Percentiles rank a stretch among this genome's conserved stretches.
Evolutionary conservation across 2,329 filamentous ascomycete genomes (phyloP).

Genomic region (Penicillium vulpinum): DNA sequence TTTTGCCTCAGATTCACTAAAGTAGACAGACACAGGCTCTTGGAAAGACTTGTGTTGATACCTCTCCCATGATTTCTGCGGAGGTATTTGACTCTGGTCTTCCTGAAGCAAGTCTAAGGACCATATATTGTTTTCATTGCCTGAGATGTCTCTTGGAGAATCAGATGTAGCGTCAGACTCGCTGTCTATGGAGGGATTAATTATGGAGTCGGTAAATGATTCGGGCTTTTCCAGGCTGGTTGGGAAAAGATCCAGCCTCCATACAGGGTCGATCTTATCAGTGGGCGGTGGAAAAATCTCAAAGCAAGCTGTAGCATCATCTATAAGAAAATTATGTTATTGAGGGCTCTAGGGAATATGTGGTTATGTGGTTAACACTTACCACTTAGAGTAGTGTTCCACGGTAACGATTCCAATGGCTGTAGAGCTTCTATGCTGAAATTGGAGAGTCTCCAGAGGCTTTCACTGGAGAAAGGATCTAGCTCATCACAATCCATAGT

Average conservation of each 20-base stretch:
- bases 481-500: conserved; percentile 30
- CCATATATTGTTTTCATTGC: conserved; percentile 38
- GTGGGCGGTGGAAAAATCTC: conserved; percentile 19
- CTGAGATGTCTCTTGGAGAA: conserved; percentile 3
- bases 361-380: conserved; percentile 10
- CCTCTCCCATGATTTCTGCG: conserved; percentile 45
- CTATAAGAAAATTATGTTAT: conserved; percentile 11
- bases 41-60: conserved; percentile 35
- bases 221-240: conserved; percentile 23
- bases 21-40: conserved; percentile 41
- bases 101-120: conserved; percentile 27
- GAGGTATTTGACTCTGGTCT: conserved; percentile 7
- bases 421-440: conserved; percentile 41
- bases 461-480: conserved; percentile 39
- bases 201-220: conserved; percentile 22
- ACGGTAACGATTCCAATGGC: conserved; percentile 37
- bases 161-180: conserved; percentile 13
- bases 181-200: conserved; percentile 22
- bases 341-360: not conserved
- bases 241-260: conserved; percentile 38
- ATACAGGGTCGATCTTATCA: conserved; percentile 28
- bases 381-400: conserved; percentile 39
- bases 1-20: conserved; percentile 45
- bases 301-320: conserved; percentile 21
- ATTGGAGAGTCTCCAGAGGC: conserved; percentile 40